phyloP scores from a whole-genome alignment of 1,284 basidiomycete species.

The Cutaneotrichosporon mucoides region DNA sequence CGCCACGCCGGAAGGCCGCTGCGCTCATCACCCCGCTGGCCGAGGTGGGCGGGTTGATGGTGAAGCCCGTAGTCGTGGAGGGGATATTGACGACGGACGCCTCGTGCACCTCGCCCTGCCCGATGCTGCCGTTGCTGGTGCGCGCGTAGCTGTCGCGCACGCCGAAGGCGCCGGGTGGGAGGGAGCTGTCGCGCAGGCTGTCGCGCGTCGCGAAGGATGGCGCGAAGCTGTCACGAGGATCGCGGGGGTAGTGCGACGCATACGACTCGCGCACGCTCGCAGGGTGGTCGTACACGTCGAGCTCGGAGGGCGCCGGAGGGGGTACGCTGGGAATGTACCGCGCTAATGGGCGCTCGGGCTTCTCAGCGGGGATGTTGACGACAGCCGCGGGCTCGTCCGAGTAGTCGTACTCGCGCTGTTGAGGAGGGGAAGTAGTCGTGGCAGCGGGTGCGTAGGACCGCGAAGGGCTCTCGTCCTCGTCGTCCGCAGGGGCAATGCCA shows the following conservation, averaged over 20 bases:
- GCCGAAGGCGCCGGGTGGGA: background rate
- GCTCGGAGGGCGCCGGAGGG: conserved; percentile 2
- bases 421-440: background rate
- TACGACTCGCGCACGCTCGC: conserved; percentile 5
- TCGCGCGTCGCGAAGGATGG: background rate
- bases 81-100: conserved; percentile 1
- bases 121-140: conserved; percentile 2
- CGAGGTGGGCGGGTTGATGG: background rate
- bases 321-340: conserved; percentile 2
- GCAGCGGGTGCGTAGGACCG: background rate
- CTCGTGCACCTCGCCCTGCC: background rate
- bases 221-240: background rate
- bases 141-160: background rate
- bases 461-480: background rate
- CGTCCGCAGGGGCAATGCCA: background rate
- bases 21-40: conserved; percentile 3
- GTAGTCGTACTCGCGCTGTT: background rate
- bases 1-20: conserved; percentile 4
- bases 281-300: conserved; percentile 1
- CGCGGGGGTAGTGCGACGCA: background rate
- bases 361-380: conserved; percentile 5
- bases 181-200: background rate
- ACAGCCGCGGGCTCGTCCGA: conserved; percentile 1
- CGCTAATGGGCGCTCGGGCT: background rate
- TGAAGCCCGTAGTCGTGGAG: background rate